A percentile compares a stretch with the other conserved stretches of the same genome.
phyloP scores from a whole-genome alignment of 352 stramenopile species.

The Globisporangium echinulatum region DNA sequence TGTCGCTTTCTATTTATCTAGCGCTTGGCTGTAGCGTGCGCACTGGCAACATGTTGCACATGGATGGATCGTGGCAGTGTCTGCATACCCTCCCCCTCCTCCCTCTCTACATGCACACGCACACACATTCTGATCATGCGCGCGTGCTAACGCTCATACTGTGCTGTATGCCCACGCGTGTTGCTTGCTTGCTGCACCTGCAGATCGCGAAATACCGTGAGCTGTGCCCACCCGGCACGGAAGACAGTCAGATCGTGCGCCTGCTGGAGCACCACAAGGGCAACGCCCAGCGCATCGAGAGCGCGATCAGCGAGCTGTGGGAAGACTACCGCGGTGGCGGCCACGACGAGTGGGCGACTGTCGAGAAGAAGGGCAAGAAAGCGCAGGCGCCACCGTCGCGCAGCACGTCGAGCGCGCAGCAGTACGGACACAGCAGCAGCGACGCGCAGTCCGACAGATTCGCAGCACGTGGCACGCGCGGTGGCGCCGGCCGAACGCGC shows the following conservation, averaged over 20 bases:
- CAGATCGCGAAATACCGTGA: conserved; percentile 76
- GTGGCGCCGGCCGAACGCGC: conserved; percentile 42
- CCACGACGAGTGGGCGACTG: conserved; percentile 68
- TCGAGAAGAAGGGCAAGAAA: conserved; percentile 80
- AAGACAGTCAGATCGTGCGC: conserved; percentile 64
- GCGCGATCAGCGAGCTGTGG: conserved; percentile 78
- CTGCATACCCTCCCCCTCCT: too few relatives aligned
- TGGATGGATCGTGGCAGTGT: too few relatives aligned
- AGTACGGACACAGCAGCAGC: conserved; percentile 7
- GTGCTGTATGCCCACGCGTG: neutral
- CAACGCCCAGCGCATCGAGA: conserved; percentile 64
- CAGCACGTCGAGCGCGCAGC: conserved; percentile 29
- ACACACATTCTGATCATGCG: neutral
- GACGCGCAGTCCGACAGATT: conserved; percentile 23
- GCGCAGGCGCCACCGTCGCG: conserved; percentile 10
- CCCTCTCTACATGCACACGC: too few relatives aligned
- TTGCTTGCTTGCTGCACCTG: neutral
- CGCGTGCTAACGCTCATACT: neutral
- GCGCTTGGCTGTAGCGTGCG: too few relatives aligned
- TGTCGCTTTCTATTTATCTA: neutral
- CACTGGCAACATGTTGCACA: too few relatives aligned
- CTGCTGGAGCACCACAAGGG: conserved; percentile 70
- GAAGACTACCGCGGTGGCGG: conserved; percentile 62
- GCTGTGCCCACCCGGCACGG: conserved; percentile 70
- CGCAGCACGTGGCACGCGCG: conserved; percentile 20